Base-by-base conservation (phyloP, 495 filamentous ascomycete species). In the Tuber umbilicatum region DNA sequence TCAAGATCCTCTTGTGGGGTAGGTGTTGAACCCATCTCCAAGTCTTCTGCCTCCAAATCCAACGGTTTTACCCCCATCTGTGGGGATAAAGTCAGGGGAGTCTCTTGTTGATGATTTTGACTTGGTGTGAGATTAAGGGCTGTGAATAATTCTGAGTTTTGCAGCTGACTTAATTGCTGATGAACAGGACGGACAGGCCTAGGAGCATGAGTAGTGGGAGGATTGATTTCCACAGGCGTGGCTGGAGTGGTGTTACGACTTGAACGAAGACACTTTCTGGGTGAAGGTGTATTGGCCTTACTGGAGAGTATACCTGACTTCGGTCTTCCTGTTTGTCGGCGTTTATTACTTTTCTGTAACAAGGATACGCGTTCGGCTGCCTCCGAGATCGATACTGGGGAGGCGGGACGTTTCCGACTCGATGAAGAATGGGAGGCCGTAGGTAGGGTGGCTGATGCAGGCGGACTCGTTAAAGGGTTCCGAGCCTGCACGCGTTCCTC, bases 331-430 rank as follows among this genome's bases (percentile, higher is more conserved):
- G 82, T 83, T 70, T 82, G 79, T 37, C 80, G 78, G 60, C 82
- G 82, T 67, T 83, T 83, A 60, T 77, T 73, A 43, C 78, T 73
- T 69, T 77, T 79, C 68, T 85, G 81, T 41, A 83, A 72, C 68
- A 82, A 84, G 16, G 84, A 85, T 67, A 86, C 83, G 76, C 81
- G 74, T 70, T 88, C 87, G 41, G 86, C 88, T 68, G 88, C 83
- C 80, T 92, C 90, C 21, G 86, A 84, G 47, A 89, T 87, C 4
- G 89, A 89, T 17, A 87, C 85, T 37, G 89, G 89, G 23, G 89
- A 89, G 38, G 87, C 85, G 37, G 87, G 85, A 69, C 89, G 87
- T 71, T 82, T 82, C 40, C 81, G 77, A 31, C 72, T 81, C 70
- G 79, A 73, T 43, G 79, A 27, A 19, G 55, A 64, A 64, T 64